phyloP scores from a whole-genome alignment of 805 yeast species.

The Yamadazyma paraphyllophila region DNA sequence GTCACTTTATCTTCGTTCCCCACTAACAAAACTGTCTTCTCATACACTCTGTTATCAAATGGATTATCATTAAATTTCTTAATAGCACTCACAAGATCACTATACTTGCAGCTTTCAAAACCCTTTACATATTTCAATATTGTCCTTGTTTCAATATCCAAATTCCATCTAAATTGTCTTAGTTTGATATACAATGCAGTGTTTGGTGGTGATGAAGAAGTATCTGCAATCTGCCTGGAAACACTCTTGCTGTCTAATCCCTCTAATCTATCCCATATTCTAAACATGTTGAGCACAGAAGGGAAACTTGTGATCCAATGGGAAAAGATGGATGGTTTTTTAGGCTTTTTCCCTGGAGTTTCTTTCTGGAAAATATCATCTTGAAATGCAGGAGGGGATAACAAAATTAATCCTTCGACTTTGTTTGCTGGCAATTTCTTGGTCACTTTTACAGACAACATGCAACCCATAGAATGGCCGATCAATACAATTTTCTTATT shows the following conservation, averaged over 20 bases:
- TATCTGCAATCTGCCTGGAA: constrained; percentile 46
- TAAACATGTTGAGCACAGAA: constrained; percentile 49
- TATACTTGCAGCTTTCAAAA: constrained; percentile 40
- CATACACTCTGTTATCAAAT: constrained; percentile 26
- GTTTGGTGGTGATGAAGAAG: constrained; percentile 5
- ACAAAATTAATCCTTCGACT: constrained; percentile 47
- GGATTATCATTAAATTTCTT: constrained; percentile 34
- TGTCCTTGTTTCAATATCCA: constrained; percentile 55
- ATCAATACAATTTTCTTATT: constrained; percentile 46
- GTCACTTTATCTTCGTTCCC: constrained; percentile 60
- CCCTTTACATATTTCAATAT: constrained; percentile 56
- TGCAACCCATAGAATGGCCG: constrained; percentile 78
- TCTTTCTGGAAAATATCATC: constrained; percentile 15
- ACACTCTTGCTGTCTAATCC: constrained; percentile 65
- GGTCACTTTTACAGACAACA: constrained; percentile 47
- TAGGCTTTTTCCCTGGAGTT: not conserved
- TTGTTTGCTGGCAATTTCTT: constrained; percentile 30
- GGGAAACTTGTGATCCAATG: constrained; percentile 39
- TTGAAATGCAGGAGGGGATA: constrained; percentile 47
- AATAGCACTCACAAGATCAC: constrained; percentile 45
- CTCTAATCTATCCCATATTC: constrained; percentile 59
- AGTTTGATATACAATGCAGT: constrained; percentile 37
- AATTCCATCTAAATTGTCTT: constrained; percentile 68
- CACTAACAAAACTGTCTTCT: constrained; percentile 54
- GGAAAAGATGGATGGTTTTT: constrained; percentile 7